Conservation (phyloP, 306 rosid genomes). For the Vigna angularis region DNA sequence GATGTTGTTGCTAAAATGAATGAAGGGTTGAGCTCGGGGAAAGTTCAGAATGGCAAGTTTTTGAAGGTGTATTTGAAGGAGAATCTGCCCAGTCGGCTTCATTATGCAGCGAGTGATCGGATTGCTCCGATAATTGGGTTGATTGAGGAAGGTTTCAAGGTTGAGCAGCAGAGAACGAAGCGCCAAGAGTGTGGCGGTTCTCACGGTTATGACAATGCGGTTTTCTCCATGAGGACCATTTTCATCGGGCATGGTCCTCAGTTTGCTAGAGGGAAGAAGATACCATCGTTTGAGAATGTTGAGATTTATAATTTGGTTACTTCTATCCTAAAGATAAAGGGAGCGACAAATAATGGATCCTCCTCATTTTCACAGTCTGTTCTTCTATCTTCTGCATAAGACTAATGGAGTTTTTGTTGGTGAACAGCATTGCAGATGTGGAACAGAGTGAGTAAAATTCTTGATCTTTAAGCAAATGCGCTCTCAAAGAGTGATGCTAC, state of each 20-base stretch:
- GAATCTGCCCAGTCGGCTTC: conserved; percentile 86
- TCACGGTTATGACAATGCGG: conserved; percentile 89
- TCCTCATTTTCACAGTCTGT: conserved; percentile 64
- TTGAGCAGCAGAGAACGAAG: conserved; percentile 69
- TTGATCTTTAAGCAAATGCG: conserved; percentile 22
- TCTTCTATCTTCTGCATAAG: conserved; percentile 66
- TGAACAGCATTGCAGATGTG: neutral
- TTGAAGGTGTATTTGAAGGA: conserved; percentile 83
- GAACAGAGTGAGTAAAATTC: conserved; percentile 16
- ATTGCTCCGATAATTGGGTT: conserved; percentile 84
- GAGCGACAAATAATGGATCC: conserved; percentile 92
- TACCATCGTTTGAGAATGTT: conserved; percentile 93
- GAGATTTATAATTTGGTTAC: conserved; percentile 92
- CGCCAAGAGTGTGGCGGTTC: conserved; percentile 90
- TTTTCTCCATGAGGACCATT: conserved; percentile 94
- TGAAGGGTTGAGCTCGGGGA: conserved; percentile 78
- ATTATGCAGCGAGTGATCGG: conserved; percentile 69
- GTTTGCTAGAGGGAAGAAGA: conserved; percentile 84
- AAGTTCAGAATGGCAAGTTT: conserved; percentile 76
- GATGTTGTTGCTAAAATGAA: conserved; percentile 80
- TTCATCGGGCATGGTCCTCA: conserved; percentile 95
- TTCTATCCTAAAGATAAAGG: conserved; percentile 75
- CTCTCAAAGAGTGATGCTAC: conserved; percentile 27
- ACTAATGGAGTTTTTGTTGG: conserved; percentile 10
- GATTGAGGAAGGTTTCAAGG: conserved; percentile 84